Conservation (phyloP, 768 basidiomycete species). For the Leccinum subgranulosum region DNA sequence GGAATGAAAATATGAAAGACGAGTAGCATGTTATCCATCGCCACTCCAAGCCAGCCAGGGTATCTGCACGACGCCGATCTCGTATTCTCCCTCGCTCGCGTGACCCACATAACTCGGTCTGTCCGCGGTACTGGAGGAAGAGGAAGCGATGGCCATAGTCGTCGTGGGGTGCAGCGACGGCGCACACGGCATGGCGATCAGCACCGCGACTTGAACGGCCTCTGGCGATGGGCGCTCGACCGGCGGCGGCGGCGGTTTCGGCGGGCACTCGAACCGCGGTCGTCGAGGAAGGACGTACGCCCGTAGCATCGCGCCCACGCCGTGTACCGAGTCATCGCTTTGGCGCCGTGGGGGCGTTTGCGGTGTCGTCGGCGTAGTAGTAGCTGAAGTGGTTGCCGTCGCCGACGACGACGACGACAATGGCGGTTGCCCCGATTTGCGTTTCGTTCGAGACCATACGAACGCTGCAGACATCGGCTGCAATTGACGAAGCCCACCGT, state of each 20-base stretch:
- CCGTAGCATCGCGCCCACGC: slow-evolving; percentile 3
- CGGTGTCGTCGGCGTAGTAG: neutral
- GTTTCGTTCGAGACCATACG: slow-evolving; percentile 15
- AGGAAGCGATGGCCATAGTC: neutral
- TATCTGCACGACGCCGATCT: slow-evolving; percentile 43
- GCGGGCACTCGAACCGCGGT: neutral
- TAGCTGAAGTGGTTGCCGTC: neutral
- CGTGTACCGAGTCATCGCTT: neutral
- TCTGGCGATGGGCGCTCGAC: slow-evolving; percentile 15
- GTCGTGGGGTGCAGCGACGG: neutral
- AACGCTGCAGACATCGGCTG: slow-evolving; percentile 25
- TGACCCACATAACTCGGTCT: slow-evolving; percentile 5
- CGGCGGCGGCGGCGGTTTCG: slow-evolving; percentile 14
- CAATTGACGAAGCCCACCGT: neutral
- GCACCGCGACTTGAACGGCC: slow-evolving; percentile 39
- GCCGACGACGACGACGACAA: neutral
- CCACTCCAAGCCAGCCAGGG: slow-evolving; percentile 28
- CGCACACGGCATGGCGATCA: slow-evolving; percentile 46
- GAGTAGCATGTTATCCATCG: neutral
- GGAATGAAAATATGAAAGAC: neutral
- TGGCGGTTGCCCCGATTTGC: neutral
- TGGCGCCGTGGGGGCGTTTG: neutral
- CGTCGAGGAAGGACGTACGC: slow-evolving; percentile 6
- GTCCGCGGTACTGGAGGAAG: neutral
- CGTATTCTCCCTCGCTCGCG: slow-evolving; percentile 32